These are phyloP conservation scores for Boletus speciosus DNA, from an alignment of 768 basidiomycete species.

Conservation along the genomic window DNA sequence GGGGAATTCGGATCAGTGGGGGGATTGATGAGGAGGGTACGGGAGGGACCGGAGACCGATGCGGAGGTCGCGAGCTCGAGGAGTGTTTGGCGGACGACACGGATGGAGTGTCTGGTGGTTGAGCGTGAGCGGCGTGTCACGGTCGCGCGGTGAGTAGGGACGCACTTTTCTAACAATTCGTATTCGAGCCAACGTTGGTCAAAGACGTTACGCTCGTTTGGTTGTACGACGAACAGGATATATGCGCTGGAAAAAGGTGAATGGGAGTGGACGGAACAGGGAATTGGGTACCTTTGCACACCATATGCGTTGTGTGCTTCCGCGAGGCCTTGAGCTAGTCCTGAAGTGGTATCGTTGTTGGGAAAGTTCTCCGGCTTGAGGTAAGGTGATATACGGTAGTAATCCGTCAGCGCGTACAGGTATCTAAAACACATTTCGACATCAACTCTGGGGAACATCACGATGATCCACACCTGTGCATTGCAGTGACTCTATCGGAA, in stretches of 20 bases:
- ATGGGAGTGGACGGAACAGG: not conserved
- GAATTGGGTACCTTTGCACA: conserved; percentile 34
- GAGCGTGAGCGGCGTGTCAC: not conserved
- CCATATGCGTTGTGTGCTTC: conserved; percentile 76
- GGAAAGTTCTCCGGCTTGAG: conserved; percentile 63
- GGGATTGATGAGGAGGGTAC: conserved; percentile 38
- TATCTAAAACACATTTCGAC: conserved; percentile 47
- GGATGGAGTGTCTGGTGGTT: conserved; percentile 62
- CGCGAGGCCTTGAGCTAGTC: conserved; percentile 73
- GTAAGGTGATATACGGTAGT: conserved; percentile 56
- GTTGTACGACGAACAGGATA: conserved; percentile 88
- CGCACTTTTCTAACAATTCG: conserved; percentile 73
- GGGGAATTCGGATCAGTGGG: conserved; percentile 2
- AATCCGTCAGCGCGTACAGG: conserved; percentile 60
- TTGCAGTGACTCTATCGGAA: conserved; percentile 58
- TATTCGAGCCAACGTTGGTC: conserved; percentile 91
- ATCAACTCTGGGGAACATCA: not conserved
- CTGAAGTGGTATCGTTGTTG: conserved; percentile 62
- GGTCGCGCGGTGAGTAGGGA: not conserved
- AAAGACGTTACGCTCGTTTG: conserved; percentile 88
- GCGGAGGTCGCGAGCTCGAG: conserved; percentile 61
- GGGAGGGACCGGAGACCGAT: conserved; percentile 44
- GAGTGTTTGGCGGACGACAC: conserved; percentile 72
- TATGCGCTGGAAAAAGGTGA: conserved; percentile 35
- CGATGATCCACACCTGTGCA: conserved; percentile 71